A percentile compares a stretch with the other conserved stretches of the same genome.
Conservation (phyloP, 441 rosid genomes). For the Aquilaria agallochum region DNA sequence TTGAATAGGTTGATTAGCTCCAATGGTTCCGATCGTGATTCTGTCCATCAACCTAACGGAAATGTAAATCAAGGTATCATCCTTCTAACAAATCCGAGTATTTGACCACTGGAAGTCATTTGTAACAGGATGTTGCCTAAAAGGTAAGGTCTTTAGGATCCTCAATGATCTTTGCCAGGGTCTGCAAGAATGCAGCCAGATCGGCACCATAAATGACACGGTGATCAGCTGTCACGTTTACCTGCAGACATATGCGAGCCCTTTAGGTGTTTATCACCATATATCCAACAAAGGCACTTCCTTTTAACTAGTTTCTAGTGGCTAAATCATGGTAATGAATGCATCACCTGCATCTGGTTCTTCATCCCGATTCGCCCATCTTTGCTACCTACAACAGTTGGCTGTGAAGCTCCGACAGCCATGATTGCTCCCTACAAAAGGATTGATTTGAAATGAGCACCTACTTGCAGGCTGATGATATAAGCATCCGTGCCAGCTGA, state of each 20-base stretch:
- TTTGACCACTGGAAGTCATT: background rate
- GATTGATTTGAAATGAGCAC: too few relatives aligned
- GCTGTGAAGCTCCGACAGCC: slow-evolving; percentile 96
- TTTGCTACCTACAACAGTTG: slow-evolving; percentile 77
- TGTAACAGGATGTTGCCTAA: slow-evolving; percentile 21
- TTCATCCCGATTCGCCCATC: slow-evolving; percentile 89
- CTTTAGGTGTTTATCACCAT: too few relatives aligned
- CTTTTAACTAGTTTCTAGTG: background rate
- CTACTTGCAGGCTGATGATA: slow-evolving; percentile 5
- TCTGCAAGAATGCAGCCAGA: slow-evolving; percentile 89
- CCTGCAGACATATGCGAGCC: slow-evolving; percentile 33
- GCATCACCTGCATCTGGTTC: slow-evolving; percentile 90
- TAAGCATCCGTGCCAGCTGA: background rate
- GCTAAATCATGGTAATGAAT: slow-evolving; percentile 6
- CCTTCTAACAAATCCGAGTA: too few relatives aligned
- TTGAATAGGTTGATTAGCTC: slow-evolving; percentile 11
- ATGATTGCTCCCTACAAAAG: slow-evolving; percentile 86
- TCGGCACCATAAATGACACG: slow-evolving; percentile 94
- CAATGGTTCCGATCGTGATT: slow-evolving; percentile 4
- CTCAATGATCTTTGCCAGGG: slow-evolving; percentile 74
- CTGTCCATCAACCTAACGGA: slow-evolving; percentile 1
- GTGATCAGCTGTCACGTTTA: slow-evolving; percentile 90
- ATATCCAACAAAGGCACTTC: background rate
- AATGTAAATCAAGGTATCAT: background rate
- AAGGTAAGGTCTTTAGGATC: slow-evolving; percentile 87